phyloP scores from a whole-genome alignment of 1,284 basidiomycete species.

The Ganoderma boninense region DNA sequence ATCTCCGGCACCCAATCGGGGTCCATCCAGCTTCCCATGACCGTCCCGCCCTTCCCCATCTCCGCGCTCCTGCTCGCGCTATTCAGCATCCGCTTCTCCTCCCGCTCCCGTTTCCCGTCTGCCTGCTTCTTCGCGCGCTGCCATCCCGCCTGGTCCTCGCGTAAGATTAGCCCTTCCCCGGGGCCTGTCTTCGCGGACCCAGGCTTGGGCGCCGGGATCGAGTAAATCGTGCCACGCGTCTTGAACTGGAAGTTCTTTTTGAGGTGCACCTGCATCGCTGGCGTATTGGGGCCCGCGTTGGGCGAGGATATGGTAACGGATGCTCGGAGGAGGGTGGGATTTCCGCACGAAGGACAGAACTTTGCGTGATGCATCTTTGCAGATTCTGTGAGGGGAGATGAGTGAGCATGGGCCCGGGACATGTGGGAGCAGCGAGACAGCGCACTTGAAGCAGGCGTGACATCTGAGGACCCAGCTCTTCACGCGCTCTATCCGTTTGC shows the following conservation, averaged over 20 bases:
- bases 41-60: slow-evolving; percentile 56
- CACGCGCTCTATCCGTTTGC: slow-evolving; percentile 89
- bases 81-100: slow-evolving; percentile 79
- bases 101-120: slow-evolving; percentile 76
- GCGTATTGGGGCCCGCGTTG: slow-evolving; percentile 62
- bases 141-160: slow-evolving; percentile 92
- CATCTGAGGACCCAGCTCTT: slow-evolving; percentile 97
- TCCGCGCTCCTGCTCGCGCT: slow-evolving; percentile 63
- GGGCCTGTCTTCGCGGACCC: slow-evolving; percentile 88
- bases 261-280: slow-evolving; percentile 85
- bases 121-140: slow-evolving; percentile 81
- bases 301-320: slow-evolving; percentile 88
- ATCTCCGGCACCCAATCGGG: slow-evolving; percentile 96
- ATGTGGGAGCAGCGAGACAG: slow-evolving; percentile 27
- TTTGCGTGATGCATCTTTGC: slow-evolving; percentile 96
- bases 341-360: slow-evolving; percentile 98
- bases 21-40: slow-evolving; percentile 88
- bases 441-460: slow-evolving; percentile 99
- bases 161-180: slow-evolving; percentile 83
- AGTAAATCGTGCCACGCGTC: slow-evolving; percentile 91
- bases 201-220: slow-evolving; percentile 91
- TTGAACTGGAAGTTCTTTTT: slow-evolving; percentile 97
- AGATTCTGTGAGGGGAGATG: slow-evolving; percentile 69
- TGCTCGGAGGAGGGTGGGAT: slow-evolving; percentile 89
- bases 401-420: background rate